phyloP scores from a whole-genome alignment of 2,329 filamentous ascomycete species.

The Atkinsonella texensis region DNA sequence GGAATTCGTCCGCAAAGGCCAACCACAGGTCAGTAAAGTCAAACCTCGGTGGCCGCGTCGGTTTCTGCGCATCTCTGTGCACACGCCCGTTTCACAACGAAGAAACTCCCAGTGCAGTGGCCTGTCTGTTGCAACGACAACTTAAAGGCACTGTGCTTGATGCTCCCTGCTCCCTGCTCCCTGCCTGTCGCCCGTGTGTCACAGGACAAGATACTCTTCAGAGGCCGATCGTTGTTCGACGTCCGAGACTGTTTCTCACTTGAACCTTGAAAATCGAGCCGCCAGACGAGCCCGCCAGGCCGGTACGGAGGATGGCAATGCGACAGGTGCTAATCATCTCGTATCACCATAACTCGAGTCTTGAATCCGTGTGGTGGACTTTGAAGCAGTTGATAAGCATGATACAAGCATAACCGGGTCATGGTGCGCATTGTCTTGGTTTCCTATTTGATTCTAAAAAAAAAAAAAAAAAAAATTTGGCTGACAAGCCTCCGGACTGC shows the following conservation, averaged over 20 bases:
- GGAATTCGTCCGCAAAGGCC: slow-evolving; percentile 3
- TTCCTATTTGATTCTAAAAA: too few relatives aligned
- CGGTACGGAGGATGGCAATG: not conserved
- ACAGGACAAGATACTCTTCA: too few relatives aligned
- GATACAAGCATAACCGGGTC: not conserved
- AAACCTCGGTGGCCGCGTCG: not conserved
- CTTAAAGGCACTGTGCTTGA: too few relatives aligned
- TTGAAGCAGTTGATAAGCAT: not conserved
- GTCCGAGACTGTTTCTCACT: not conserved
- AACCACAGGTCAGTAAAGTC: not conserved
- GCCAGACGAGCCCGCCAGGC: not conserved
- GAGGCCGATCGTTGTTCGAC: not conserved
- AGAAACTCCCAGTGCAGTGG: too few relatives aligned
- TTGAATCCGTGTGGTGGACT: too few relatives aligned
- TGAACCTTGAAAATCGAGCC: not conserved
- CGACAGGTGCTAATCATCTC: too few relatives aligned
- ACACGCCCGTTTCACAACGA: not conserved
- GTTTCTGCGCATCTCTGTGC: not conserved
- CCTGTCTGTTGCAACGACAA: not conserved
- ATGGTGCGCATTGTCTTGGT: not conserved
- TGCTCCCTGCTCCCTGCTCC: too few relatives aligned
- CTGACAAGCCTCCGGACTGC: too few relatives aligned
- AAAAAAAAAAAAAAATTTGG: too few relatives aligned
- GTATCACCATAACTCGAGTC: too few relatives aligned
- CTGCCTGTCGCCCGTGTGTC: too few relatives aligned